Base-by-base conservation (phyloP, 192 early-diverging fungal species). In the Coemansia sp. region DNA sequence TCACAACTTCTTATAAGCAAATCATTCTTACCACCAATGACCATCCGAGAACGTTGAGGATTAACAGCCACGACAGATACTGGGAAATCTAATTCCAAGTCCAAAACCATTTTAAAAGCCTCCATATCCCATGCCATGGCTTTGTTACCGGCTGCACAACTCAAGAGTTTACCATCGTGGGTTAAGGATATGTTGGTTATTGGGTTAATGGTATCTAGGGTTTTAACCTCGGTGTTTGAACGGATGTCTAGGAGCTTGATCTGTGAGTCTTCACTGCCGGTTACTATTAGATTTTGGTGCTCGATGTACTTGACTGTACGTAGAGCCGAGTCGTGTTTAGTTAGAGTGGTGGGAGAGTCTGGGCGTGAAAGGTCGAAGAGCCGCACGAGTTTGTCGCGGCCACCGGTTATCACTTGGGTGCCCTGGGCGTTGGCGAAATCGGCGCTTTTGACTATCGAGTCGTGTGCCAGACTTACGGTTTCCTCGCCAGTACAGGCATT, bases 1-100 rank as follows among this genome's bases (percentile, higher is more conserved):
- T 94, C 93, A 64, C 89, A 91, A 60, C 90, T 89, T 48, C 93
- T 86, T 34, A 94, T 93, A 83, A 93, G 93, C 38, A 94, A 80
- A 72, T 96, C 94, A 1, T 83, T 85, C 52, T 72, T 85, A 6
- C 93, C 90, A 20, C 94, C 94, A 11, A 90, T 87, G 22, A 94
- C 91, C 69, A 96, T 91, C 34, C 87, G 82, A 14, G 86, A 76
- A 59, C 91, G 89, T 63, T 86, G 78, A 12, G 93, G 94, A 63
- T 96, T 92, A 52, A 96, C 73, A 11, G 92, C 90, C 1, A 92
- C 89, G 10, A 90, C 89, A 0, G 94, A 94, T 2, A 90, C 89
- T 40, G 88, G 88, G 45, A 89, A 86, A 51, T 85, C 85, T 22
- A 88, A 82, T 30, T 75, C 64, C 48, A 87, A 68, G 36, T 87